A percentile compares a stretch with the other conserved stretches of the same genome.
Evolutionary conservation across 106 monocot species (phyloP).

Genomic region (Platanthera zijinensis): DNA sequence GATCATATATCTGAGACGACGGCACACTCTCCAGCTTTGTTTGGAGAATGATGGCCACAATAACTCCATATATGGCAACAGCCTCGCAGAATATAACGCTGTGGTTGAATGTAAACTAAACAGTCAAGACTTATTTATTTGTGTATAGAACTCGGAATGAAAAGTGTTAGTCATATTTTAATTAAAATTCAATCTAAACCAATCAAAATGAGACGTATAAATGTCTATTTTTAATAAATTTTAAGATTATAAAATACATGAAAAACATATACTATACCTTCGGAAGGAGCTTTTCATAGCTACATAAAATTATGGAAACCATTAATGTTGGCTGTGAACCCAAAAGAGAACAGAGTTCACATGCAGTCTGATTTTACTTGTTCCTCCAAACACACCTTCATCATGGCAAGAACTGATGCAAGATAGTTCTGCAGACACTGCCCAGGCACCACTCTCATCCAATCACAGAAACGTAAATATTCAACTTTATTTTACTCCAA

Average conservation of each 20-base stretch:
- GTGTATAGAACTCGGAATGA: too few relatives aligned
- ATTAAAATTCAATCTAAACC: too few relatives aligned
- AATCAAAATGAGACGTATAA: too few relatives aligned
- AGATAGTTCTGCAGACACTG: background rate
- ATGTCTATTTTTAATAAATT: too few relatives aligned
- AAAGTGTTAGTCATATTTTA: too few relatives aligned
- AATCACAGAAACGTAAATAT: background rate
- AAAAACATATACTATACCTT: too few relatives aligned
- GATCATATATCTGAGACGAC: conserved; percentile 39
- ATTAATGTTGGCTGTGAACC: background rate
- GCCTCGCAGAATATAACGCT: conserved; percentile 99
- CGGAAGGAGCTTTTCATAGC: too few relatives aligned
- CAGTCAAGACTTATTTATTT: too few relatives aligned
- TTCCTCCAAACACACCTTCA: background rate
- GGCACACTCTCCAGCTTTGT: conserved; percentile 93
- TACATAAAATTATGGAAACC: too few relatives aligned
- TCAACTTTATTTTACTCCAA: background rate
- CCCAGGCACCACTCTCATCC: background rate
- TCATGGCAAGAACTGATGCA: background rate
- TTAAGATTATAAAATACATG: too few relatives aligned
- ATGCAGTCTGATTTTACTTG: background rate
- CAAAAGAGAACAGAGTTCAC: background rate
- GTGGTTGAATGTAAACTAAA: background rate
- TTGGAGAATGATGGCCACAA: conserved; percentile 91
- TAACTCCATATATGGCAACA: conserved; percentile 94